These are phyloP conservation scores for Actinomortierella wolfii DNA, from an alignment of 371 early-diverging fungal species.

Conservation along the genomic window DNA sequence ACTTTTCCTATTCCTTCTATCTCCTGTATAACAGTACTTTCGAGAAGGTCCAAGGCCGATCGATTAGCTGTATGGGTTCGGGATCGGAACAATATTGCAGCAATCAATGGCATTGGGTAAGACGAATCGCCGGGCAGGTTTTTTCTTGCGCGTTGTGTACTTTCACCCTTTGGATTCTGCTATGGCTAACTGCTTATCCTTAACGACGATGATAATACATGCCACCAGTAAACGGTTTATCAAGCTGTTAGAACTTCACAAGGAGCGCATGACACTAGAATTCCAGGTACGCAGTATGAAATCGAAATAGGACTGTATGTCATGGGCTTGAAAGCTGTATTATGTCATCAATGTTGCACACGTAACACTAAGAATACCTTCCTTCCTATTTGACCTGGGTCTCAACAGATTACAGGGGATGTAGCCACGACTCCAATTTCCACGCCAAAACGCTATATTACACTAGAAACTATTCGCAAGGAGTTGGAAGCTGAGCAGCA, in stretches of 20 bases:
- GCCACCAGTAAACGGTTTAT: constrained; percentile 32
- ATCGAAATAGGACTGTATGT: not conserved
- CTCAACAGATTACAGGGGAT: constrained; percentile 16
- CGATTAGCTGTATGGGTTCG: constrained; percentile 43
- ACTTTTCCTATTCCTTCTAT: not conserved
- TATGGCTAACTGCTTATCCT: not conserved
- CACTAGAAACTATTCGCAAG: constrained; percentile 21
- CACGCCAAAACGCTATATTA: constrained; percentile 12
- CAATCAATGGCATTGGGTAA: constrained; percentile 42
- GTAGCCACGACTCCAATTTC: constrained; percentile 5
- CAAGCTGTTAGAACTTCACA: constrained; percentile 20
- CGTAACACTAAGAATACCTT: not conserved
- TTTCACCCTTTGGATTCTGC: not conserved
- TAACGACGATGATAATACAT: not conserved
- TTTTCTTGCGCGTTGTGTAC: too few species aligned
- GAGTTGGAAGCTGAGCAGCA: constrained; percentile 18
- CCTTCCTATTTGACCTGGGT: too few species aligned
- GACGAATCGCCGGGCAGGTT: not conserved
- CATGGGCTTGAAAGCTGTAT: not conserved
- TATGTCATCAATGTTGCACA: not conserved
- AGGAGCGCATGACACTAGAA: constrained; percentile 28
- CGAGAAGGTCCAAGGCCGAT: constrained; percentile 33
- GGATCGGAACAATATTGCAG: constrained; percentile 32
- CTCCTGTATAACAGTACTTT: constrained; percentile 9
- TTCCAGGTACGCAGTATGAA: constrained; percentile 18